phyloP scores from a whole-genome alignment of 345 rosid species.

The Excoecaria cochinchinensis region DNA sequence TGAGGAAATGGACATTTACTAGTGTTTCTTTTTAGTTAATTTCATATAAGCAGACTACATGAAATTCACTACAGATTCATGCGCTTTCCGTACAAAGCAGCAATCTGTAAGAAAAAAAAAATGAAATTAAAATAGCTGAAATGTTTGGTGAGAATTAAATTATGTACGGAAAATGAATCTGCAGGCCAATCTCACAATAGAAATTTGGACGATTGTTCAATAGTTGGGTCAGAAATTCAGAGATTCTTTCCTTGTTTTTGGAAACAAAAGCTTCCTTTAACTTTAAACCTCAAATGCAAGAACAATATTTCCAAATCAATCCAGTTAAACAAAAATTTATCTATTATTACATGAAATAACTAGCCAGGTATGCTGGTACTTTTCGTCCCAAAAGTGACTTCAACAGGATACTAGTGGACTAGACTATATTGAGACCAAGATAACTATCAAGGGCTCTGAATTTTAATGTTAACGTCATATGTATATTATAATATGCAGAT shows the following conservation, averaged over 20 bases:
- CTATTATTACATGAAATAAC: neutral
- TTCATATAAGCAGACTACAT: too few relatives aligned
- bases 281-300: conserved; percentile 7
- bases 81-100: too few relatives aligned
- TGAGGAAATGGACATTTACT: too few relatives aligned
- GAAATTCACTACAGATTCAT: too few relatives aligned
- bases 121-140: too few relatives aligned
- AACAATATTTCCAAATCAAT: neutral
- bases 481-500: conserved; percentile 18
- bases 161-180: conserved; percentile 6
- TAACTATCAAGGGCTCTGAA: conserved; percentile 4
- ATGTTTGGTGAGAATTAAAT: neutral
- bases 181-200: conserved; percentile 10
- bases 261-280: conserved; percentile 19
- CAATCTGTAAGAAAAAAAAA: too few relatives aligned
- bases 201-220: conserved; percentile 14
- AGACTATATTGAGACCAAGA: conserved; percentile 7
- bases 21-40: neutral
- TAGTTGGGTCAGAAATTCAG: conserved; percentile 17
- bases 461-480: conserved; percentile 13
- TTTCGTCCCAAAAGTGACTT: conserved; percentile 7
- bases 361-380: neutral
- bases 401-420: conserved; percentile 11
- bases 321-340: neutral
- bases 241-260: conserved; percentile 22